phyloP scores from a whole-genome alignment of 495 filamentous ascomycete species.

The Annulohypoxylon maeteangense region DNA sequence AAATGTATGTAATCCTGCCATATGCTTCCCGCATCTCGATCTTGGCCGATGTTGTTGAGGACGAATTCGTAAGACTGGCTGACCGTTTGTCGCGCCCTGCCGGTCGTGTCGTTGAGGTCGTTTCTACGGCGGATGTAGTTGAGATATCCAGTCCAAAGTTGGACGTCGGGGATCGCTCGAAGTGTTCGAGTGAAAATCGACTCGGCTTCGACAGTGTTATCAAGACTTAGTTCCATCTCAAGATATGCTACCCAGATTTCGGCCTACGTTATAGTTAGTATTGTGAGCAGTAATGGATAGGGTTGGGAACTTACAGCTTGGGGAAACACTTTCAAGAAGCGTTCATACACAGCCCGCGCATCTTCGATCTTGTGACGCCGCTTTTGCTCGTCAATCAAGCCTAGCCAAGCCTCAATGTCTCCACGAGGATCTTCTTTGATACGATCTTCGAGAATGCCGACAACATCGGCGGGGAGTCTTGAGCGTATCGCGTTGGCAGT shows the following conservation, averaged over 20 bases:
- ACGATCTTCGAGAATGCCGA: slow-evolving; percentile 88
- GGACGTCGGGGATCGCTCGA: slow-evolving; percentile 76
- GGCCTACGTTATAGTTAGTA: slow-evolving; percentile 67
- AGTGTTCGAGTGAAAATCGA: slow-evolving; percentile 82
- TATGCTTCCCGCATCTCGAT: slow-evolving; percentile 88
- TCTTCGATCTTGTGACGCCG: slow-evolving; percentile 83
- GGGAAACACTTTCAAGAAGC: slow-evolving; percentile 88
- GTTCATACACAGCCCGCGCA: slow-evolving; percentile 81
- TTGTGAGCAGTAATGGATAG: not conserved
- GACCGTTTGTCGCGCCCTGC: slow-evolving; percentile 77
- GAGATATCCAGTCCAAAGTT: slow-evolving; percentile 92
- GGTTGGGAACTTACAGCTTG: slow-evolving; percentile 75
- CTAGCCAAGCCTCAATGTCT: slow-evolving; percentile 89
- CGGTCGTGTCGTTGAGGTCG: slow-evolving; percentile 83
- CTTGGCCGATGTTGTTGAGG: slow-evolving; percentile 86
- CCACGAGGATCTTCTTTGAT: slow-evolving; percentile 91
- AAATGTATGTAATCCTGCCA: slow-evolving; percentile 96
- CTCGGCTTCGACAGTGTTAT: slow-evolving; percentile 80
- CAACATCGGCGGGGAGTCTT: slow-evolving; percentile 74
- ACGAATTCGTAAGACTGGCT: slow-evolving; percentile 90
- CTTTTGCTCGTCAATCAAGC: slow-evolving; percentile 85
- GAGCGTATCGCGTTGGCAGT: slow-evolving; percentile 36
- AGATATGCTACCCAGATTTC: slow-evolving; percentile 88
- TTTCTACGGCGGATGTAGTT: slow-evolving; percentile 94
- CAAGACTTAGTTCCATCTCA: slow-evolving; percentile 85